Conservation (phyloP, 106 monocot species). For the Vanilla planifolia region DNA sequence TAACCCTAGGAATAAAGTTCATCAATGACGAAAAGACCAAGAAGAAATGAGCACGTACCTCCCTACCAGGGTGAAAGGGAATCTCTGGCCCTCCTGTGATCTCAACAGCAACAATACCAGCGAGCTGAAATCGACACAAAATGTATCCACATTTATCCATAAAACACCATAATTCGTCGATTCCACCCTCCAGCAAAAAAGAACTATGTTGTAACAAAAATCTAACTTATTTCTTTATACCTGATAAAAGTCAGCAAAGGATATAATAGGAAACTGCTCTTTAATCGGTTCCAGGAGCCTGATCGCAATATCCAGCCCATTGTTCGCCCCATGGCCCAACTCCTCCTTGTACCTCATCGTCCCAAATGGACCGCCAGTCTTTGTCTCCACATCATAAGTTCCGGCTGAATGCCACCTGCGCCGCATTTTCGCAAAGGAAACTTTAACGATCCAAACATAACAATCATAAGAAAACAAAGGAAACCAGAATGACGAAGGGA, state of each 20-base stretch:
- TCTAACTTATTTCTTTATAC: conserved; percentile 7
- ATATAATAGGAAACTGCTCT: conserved; percentile 68
- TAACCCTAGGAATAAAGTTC: too few relatives aligned
- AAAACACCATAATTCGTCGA: background rate
- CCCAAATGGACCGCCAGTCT: conserved; percentile 62
- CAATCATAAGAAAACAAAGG: background rate
- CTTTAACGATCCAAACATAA: too few relatives aligned
- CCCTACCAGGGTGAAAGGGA: conserved; percentile 52
- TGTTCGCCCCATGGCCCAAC: conserved; percentile 47
- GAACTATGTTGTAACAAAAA: background rate
- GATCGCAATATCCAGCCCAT: conserved; percentile 51
- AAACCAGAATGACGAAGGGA: background rate
- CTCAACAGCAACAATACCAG: conserved; percentile 54
- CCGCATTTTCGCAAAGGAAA: background rate
- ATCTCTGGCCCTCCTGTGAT: conserved; percentile 49
- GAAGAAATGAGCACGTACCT: conserved; percentile 21
- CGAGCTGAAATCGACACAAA: conserved; percentile 27
- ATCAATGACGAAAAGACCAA: too few relatives aligned
- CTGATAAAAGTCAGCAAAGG: conserved; percentile 59
- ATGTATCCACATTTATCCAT: background rate
- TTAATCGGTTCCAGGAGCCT: conserved; percentile 58
- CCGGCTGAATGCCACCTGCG: conserved; percentile 73
- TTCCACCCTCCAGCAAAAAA: background rate
- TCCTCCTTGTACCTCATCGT: conserved; percentile 39
- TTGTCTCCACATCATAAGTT: conserved; percentile 41